Base-by-base conservation (phyloP, 2,329 filamentous ascomycete genomes). In the Dactylellina sp. region DNA sequence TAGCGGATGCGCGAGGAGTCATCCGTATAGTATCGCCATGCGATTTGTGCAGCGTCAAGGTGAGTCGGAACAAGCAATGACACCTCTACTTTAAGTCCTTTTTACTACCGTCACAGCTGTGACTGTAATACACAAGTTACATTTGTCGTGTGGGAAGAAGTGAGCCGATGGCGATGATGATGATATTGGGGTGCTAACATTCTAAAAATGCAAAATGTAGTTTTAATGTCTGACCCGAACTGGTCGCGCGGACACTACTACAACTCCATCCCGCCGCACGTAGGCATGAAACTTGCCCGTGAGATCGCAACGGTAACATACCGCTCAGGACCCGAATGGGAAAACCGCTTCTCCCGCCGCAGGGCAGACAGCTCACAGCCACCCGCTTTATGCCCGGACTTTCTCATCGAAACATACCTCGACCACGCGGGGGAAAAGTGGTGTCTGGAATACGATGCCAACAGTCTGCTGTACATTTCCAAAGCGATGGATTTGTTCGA, bases 401-500 rank as follows among this genome's bases (percentile, higher is more conserved):
- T 98, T 79, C 85, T 99, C 22, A 97, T 99, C 77, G 95, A 99
- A 83, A 99, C 95, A 0, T 99, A 99, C 80, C 87, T 99, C 16
- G 95, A 99, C 81, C 95, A 99, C 79, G 95, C 95, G 0, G 95
- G 95, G 18, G 95, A 99, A 83, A 99, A 99, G 82, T 99, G 96
- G 84, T 97, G 93, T 80, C 85, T 99, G 24, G 93, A 95, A 76
- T 98, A 98, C 80, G 95, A 99, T 79, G 89, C 95, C 24, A 99
- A 99, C 82, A 97, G 93, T 79, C 83, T 98, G 40, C 84, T 99
- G 1, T 99, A 99, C 81, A 92, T 99, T 65, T 96, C 92, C 81
- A 99, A 99, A 82, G 95, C 95, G 3, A 99, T 99, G 95, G 95
- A 99, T 80, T 85, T 99, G 11, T 99, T 99, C 81, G 95, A 99